phyloP scores from a whole-genome alignment of 2,329 filamentous ascomycete species.

The Dryadomyces quercus-mongolicae region DNA sequence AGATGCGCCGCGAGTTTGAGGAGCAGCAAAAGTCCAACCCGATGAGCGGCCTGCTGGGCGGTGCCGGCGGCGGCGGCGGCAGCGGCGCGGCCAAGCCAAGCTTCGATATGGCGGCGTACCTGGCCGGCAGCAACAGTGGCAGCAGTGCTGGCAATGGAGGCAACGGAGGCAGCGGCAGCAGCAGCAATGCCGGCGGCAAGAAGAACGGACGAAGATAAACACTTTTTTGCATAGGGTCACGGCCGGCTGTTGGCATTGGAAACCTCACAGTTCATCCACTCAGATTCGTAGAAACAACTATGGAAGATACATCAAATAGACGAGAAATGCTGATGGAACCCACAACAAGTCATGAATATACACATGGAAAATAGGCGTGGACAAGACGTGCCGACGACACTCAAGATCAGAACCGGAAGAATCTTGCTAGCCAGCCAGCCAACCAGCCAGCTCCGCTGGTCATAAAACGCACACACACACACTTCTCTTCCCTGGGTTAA shows the following conservation, averaged over 20 bases:
- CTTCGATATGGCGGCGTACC: conserved; percentile 52
- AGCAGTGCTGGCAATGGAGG: conserved; percentile 16
- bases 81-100: conserved; percentile 29
- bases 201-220: conserved; percentile 21
- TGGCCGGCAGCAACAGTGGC: conserved; percentile 36
- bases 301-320: not conserved
- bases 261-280: too few species aligned
- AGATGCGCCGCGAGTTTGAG: conserved; percentile 85
- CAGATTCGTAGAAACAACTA: not conserved
- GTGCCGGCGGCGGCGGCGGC: conserved; percentile 27
- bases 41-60: conserved; percentile 43
- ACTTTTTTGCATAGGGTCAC: too few species aligned
- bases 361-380: not conserved
- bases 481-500: not conserved
- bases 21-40: conserved; percentile 71
- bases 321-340: not conserved
- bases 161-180: conserved; percentile 16
- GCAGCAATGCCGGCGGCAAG: conserved; percentile 14
- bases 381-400: not conserved
- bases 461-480: not conserved
- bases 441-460: too few species aligned
- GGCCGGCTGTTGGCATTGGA: too few species aligned
- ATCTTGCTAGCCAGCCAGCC: too few species aligned
- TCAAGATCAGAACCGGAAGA: not conserved
- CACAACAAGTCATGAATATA: not conserved